Evolutionary conservation across 2,329 filamentous ascomycete species (phyloP).

Genomic region (Colletotrichum costaricense): DNA sequence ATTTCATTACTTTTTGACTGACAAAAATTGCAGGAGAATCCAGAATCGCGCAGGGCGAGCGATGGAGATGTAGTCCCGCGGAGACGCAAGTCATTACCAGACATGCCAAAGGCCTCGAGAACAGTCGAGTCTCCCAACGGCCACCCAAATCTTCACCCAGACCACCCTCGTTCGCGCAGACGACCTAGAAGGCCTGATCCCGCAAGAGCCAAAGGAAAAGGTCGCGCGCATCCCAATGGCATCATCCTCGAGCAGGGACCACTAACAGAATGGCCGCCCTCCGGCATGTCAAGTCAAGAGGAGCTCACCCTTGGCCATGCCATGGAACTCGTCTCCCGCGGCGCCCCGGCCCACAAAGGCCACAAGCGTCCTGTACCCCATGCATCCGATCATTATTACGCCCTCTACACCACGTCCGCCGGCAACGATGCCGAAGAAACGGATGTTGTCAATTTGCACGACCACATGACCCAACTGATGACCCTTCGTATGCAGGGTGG

Average conservation of each 20-base stretch:
- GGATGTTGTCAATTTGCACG: slow-evolving; percentile 62
- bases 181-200: slow-evolving; percentile 54
- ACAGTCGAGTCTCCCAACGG: slow-evolving; percentile 25
- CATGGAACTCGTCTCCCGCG: slow-evolving; percentile 67
- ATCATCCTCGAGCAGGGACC: slow-evolving; percentile 45
- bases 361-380: slow-evolving; percentile 66
- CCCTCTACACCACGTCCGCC: slow-evolving; percentile 63
- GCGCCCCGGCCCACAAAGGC: slow-evolving; percentile 67
- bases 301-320: slow-evolving; percentile 66
- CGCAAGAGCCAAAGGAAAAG: slow-evolving; percentile 52
- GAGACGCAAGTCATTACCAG: slow-evolving; percentile 37
- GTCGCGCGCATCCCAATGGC: slow-evolving; percentile 47
- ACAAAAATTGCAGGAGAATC: slow-evolving; percentile 44
- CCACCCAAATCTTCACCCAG: background rate
- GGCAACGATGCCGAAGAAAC: slow-evolving; percentile 57
- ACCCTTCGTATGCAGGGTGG: slow-evolving; percentile 61
- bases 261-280: slow-evolving; percentile 68
- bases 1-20: background rate
- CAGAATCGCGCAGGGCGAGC: slow-evolving; percentile 45
- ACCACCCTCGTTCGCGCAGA: slow-evolving; percentile 49
- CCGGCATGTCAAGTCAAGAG: slow-evolving; percentile 58
- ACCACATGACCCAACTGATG: slow-evolving; percentile 69
- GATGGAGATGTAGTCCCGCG: slow-evolving; percentile 46
- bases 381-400: slow-evolving; percentile 65
- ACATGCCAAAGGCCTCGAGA: slow-evolving; percentile 24